These are phyloP conservation scores for Cajanus cajan DNA, from an alignment of 306 rosid species.

Conservation along the genomic window DNA sequence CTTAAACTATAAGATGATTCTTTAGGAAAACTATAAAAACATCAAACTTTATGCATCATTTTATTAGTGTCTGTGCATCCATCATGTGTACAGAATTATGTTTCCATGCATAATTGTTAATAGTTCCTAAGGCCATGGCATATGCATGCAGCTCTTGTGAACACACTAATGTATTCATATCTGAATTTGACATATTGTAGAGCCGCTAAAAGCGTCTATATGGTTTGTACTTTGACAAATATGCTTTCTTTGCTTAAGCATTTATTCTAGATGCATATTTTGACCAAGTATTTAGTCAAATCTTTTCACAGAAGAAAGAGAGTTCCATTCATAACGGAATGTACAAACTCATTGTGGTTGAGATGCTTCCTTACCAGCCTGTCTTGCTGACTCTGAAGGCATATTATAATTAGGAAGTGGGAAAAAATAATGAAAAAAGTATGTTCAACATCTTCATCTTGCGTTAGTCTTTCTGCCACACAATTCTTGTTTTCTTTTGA, in stretches of 20 bases:
- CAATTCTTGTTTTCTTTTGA: neutral
- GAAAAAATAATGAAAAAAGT: neutral
- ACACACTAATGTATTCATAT: slow-evolving; percentile 3
- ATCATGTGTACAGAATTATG: neutral
- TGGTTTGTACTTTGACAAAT: slow-evolving; percentile 19
- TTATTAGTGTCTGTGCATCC: neutral
- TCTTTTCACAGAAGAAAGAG: slow-evolving; percentile 40
- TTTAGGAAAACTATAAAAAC: neutral
- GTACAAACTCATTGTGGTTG: slow-evolving; percentile 35
- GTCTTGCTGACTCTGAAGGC: slow-evolving; percentile 41
- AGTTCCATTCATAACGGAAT: slow-evolving; percentile 48
- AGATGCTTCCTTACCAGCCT: slow-evolving; percentile 51
- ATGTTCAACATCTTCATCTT: slow-evolving; percentile 14
- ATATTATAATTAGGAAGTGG: slow-evolving; percentile 28
- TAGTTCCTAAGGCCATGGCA: neutral
- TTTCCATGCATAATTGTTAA: neutral
- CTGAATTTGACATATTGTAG: neutral
- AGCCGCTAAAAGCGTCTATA: slow-evolving; percentile 13
- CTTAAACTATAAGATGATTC: neutral
- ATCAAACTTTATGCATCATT: neutral
- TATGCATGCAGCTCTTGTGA: slow-evolving; percentile 13
- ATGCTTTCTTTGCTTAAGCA: slow-evolving; percentile 9
- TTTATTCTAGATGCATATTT: slow-evolving; percentile 19
- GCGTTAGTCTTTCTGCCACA: neutral
- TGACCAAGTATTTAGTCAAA: slow-evolving; percentile 39